A percentile compares a stretch with the other conserved stretches of the same genome.
Evolutionary conservation across 176 grass and related monocot species (phyloP).

Genomic region (Melocanna baccifera): DNA sequence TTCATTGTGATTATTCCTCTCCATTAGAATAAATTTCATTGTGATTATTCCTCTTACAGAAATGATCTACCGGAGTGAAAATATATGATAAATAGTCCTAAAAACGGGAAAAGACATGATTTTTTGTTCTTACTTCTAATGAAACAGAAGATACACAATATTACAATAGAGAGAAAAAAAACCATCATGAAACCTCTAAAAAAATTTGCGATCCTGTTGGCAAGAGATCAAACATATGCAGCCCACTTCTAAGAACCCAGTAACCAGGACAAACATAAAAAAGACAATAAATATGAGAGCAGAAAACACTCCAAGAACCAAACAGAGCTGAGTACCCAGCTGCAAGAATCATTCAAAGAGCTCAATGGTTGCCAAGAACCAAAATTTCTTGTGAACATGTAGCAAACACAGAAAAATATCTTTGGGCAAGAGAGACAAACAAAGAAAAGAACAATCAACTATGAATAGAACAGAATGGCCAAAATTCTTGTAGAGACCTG

Average conservation of each 20-base stretch:
- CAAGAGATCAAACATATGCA: not conserved
- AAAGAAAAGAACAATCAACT: not conserved
- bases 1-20: not conserved
- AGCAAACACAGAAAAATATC: not conserved
- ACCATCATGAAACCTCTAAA: not conserved
- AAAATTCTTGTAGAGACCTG: not conserved
- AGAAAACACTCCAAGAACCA: conserved; percentile 17
- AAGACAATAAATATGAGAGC: not conserved
- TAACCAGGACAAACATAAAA: not conserved
- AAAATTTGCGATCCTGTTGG: not conserved
- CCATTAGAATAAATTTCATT: not conserved
- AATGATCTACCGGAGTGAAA: not conserved
- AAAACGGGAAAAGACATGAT: not conserved
- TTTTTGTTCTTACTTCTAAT: not conserved
- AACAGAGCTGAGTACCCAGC: not conserved
- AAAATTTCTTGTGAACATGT: not conserved
- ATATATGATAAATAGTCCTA: not conserved
- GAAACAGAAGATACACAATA: not conserved
- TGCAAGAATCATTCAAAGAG: not conserved
- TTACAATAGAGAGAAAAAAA: not conserved
- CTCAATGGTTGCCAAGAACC: not conserved
- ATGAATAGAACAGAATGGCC: not conserved
- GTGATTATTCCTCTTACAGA: not conserved
- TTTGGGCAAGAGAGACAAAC: not conserved
- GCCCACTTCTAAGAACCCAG: not conserved